These are phyloP conservation scores for Solanum bulbocastanum DNA, from an alignment of 257 asterid genomes.

Conservation along the genomic window DNA sequence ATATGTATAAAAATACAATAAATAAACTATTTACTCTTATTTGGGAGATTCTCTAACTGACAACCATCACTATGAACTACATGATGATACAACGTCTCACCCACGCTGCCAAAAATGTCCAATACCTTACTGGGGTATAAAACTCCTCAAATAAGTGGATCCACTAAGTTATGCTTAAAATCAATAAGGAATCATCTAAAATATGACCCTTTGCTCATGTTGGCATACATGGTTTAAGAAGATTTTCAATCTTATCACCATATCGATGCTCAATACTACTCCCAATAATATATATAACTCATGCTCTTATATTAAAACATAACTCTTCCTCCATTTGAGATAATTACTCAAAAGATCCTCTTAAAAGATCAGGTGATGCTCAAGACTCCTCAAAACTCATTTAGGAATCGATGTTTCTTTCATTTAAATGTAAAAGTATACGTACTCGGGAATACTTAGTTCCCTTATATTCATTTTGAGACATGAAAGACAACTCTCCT, in stretches of 20 bases:
- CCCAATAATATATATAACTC: too few relatives aligned
- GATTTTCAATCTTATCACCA: neutral
- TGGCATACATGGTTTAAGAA: neutral
- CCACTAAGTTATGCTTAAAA: too few relatives aligned
- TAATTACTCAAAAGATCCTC: neutral
- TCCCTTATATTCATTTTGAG: neutral
- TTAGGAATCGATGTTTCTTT: neutral
- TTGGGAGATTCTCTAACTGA: too few relatives aligned
- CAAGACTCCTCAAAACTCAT: too few relatives aligned
- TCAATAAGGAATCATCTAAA: neutral
- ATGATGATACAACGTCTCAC: too few relatives aligned
- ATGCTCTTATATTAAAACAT: too few relatives aligned
- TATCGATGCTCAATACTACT: neutral
- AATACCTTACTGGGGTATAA: too few relatives aligned
- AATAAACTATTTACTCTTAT: too few relatives aligned
- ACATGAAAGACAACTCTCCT: neutral
- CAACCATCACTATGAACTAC: too few relatives aligned
- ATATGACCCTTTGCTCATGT: neutral
- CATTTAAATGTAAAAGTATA: neutral
- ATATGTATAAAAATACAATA: too few relatives aligned
- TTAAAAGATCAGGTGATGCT: neutral
- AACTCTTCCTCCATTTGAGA: neutral
- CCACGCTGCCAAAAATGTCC: too few relatives aligned
- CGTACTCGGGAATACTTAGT: neutral
- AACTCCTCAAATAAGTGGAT: too few relatives aligned